A percentile compares a stretch with the other conserved stretches of the same genome.
These are phyloP conservation scores for Aspergillus sp. DNA, from an alignment of 2,329 filamentous ascomycete species.

Conservation along the genomic window DNA sequence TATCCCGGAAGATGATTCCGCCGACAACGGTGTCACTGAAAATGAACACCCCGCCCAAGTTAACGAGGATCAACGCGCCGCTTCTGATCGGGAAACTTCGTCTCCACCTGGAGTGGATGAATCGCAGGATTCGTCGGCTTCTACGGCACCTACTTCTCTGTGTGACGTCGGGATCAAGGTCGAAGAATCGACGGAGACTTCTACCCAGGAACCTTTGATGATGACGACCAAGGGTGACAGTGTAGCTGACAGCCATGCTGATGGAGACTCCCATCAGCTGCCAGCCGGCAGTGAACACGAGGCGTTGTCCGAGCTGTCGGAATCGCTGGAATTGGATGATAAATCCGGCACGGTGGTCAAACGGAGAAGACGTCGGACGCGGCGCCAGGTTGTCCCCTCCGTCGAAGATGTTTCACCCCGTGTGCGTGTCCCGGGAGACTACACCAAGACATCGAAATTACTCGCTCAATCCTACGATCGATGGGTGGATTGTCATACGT, in stretches of 20 bases:
- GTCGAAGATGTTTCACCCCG: slow-evolving; percentile 37
- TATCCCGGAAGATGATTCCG: neutral
- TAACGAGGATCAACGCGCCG: slow-evolving; percentile 9
- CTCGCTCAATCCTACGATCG: slow-evolving; percentile 72
- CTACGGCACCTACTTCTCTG: slow-evolving; percentile 38
- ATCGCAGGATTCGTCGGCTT: slow-evolving; percentile 33
- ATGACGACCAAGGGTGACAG: neutral
- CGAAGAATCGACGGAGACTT: slow-evolving; percentile 12
- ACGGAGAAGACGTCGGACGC: slow-evolving; percentile 19
- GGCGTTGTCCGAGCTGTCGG: slow-evolving; percentile 25
- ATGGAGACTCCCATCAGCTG: slow-evolving; percentile 4
- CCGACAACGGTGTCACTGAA: neutral
- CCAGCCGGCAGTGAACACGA: slow-evolving; percentile 20
- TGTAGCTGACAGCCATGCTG: slow-evolving; percentile 9
- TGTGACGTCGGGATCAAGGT: slow-evolving; percentile 21
- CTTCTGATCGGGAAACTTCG: slow-evolving; percentile 26
- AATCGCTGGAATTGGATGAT: slow-evolving; percentile 29
- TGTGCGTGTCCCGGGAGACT: slow-evolving; percentile 68
- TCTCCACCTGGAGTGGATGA: slow-evolving; percentile 28
- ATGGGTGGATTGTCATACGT: slow-evolving; percentile 89
- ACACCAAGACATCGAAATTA: slow-evolving; percentile 74
- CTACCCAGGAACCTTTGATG: neutral
- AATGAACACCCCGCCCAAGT: slow-evolving; percentile 6
- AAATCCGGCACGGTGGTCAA: slow-evolving; percentile 17
- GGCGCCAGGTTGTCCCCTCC: slow-evolving; percentile 32